Conservation (phyloP, 116 monocot genomes). For the Zostera marina region DNA sequence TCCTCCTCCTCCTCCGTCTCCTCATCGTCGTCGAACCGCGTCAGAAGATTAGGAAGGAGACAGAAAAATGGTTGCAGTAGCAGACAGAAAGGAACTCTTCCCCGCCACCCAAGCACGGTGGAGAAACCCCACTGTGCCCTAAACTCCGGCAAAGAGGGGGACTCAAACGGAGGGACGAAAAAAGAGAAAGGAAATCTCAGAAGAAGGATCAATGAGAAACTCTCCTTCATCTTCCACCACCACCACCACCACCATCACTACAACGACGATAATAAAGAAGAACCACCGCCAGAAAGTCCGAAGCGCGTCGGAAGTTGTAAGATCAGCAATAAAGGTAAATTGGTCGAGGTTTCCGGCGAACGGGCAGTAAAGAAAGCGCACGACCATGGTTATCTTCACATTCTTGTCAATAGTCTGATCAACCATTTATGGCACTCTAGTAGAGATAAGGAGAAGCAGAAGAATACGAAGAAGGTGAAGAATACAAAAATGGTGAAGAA, state of each 20-base stretch:
- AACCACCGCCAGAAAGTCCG: background rate
- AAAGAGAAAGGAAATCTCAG: background rate
- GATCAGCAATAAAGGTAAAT: background rate
- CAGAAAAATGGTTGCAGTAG: background rate
- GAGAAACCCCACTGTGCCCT: background rate
- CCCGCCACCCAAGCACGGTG: background rate
- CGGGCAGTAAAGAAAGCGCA: background rate
- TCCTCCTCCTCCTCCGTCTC: background rate
- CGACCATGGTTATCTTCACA: conserved; percentile 19
- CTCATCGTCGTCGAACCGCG: background rate
- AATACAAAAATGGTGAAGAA: background rate
- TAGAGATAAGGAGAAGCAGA: background rate
- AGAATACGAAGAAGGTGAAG: background rate
- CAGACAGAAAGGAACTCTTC: background rate
- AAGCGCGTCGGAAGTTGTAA: background rate
- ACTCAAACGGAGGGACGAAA: background rate
- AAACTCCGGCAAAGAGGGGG: background rate
- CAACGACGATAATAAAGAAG: background rate
- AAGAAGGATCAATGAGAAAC: conserved; percentile 3
- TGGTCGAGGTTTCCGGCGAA: conserved; percentile 1
- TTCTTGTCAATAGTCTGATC: conserved; percentile 25
- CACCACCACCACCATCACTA: conserved; percentile 7
- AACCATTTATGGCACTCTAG: conserved; percentile 28
- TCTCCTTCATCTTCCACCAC: conserved; percentile 9
- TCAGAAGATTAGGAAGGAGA: background rate